A percentile compares a stretch with the other conserved stretches of the same genome.
Conservation (phyloP, 1,284 basidiomycete genomes). For the Cystobasidium pallidum region DNA sequence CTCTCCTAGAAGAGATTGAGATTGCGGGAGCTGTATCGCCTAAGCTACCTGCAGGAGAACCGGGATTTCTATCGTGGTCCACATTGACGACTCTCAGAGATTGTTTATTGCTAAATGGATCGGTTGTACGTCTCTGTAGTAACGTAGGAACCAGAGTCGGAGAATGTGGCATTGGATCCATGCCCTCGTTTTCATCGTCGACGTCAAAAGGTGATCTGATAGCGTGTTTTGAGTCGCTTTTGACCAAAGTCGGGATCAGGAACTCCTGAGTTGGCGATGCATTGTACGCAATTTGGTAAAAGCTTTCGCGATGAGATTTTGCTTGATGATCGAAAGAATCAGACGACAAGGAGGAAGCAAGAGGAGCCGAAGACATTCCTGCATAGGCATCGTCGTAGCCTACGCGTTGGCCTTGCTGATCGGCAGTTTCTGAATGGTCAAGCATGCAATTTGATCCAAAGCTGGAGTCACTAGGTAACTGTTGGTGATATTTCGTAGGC, state of each 20-base stretch:
- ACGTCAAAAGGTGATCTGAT: not conserved
- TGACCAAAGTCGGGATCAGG: slow-evolving; percentile 14
- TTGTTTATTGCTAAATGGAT: slow-evolving; percentile 39
- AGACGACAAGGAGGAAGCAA: not conserved
- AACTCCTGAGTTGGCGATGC: slow-evolving; percentile 22
- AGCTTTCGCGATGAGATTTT: not conserved
- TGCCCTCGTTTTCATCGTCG: not conserved
- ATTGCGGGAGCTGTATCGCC: not conserved
- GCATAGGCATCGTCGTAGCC: not conserved
- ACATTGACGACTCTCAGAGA: slow-evolving; percentile 37
- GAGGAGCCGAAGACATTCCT: not conserved
- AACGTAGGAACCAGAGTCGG: slow-evolving; percentile 30
- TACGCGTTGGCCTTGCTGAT: not conserved
- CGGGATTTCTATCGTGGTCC: slow-evolving; percentile 7
- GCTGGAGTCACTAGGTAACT: slow-evolving; percentile 12
- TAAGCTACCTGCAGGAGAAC: not conserved
- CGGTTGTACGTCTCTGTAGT: slow-evolving; percentile 30
- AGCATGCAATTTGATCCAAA: slow-evolving; percentile 6
- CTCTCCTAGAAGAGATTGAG: not conserved
- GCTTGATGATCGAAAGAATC: not conserved
- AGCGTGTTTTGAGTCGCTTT: not conserved
- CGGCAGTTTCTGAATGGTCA: not conserved
- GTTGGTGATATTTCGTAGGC: slow-evolving; percentile 14
- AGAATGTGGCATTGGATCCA: slow-evolving; percentile 35
- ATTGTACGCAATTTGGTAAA: slow-evolving; percentile 8